Conservation (phyloP, 192 early-diverging fungal genomes). For the Cetraspora pellucida region DNA sequence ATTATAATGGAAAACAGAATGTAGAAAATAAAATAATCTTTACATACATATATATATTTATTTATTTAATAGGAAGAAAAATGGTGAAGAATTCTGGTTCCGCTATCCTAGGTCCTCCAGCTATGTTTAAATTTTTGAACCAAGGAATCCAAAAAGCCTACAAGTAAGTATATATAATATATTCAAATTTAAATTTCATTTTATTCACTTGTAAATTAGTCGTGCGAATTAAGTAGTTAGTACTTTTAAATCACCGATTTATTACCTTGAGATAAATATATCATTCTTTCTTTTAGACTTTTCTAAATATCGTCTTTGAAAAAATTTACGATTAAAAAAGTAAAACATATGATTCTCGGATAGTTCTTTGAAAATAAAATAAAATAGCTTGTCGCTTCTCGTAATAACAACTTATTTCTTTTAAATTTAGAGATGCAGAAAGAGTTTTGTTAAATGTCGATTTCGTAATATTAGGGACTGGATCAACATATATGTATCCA, state of each 20-base stretch:
- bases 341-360: too few relatives aligned
- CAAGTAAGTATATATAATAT: neutral
- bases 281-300: too few relatives aligned
- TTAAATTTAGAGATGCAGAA: neutral
- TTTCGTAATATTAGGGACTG: constrained; percentile 11
- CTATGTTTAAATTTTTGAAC: neutral
- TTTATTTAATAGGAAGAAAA: neutral
- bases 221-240: too few relatives aligned
- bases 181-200: neutral
- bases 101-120: neutral
- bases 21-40: neutral
- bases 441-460: neutral
- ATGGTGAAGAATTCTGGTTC: neutral
- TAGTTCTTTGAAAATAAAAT: neutral
- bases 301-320: too few relatives aligned
- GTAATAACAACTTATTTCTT: neutral
- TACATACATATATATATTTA: neutral
- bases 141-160: constrained; percentile 21
- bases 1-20: neutral
- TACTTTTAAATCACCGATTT: too few relatives aligned
- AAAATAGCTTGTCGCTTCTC: neutral
- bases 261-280: too few relatives aligned
- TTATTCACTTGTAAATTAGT: neutral
- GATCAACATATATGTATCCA: constrained; percentile 12
- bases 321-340: too few relatives aligned